Conservation (phyloP, 2,329 filamentous ascomycete species). For the Penicillium brasilianum region DNA sequence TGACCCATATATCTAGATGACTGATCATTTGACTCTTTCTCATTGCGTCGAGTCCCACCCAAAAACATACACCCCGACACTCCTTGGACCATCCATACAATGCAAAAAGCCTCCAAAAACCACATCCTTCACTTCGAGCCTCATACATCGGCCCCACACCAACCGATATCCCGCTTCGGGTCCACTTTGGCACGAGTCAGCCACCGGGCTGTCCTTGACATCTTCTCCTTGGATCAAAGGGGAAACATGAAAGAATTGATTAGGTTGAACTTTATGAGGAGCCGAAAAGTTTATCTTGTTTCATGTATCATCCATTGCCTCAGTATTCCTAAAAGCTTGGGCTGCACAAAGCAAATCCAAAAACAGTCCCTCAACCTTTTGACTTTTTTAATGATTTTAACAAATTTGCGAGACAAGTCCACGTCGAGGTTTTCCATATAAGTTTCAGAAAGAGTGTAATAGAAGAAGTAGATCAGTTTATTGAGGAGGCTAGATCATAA, state of each 20-base stretch:
- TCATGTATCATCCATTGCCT: background rate
- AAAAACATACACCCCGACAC: background rate
- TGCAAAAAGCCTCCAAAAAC: background rate
- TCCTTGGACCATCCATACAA: background rate
- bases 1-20: background rate
- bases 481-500: conserved; percentile 1
- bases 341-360: background rate
- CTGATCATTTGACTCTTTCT: background rate
- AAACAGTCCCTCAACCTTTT: background rate
- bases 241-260: background rate
- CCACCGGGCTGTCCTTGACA: background rate
- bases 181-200: background rate
- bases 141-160: background rate
- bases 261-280: background rate
- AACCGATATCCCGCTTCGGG: background rate
- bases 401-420: too few relatives aligned
- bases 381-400: too few relatives aligned
- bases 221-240: background rate
- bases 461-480: background rate
- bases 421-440: background rate
- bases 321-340: background rate
- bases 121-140: background rate
- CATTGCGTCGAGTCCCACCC: background rate
- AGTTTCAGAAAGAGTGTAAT: background rate
- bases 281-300: background rate